Evolutionary conservation across 257 asterid species (phyloP), one percentile per base, ranked within the genome.

Genomic region (Jacaranda copaia): DNA sequence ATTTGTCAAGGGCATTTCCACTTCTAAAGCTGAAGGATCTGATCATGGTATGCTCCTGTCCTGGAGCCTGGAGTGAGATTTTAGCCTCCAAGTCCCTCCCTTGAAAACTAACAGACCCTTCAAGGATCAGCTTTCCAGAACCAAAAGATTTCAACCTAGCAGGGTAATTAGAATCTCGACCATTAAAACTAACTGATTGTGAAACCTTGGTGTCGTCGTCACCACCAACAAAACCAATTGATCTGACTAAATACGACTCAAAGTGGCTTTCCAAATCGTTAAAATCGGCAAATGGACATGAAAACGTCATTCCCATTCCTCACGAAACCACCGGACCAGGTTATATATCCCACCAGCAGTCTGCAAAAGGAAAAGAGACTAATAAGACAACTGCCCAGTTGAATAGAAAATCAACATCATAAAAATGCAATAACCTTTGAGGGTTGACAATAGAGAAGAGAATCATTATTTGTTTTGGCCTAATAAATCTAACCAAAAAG

Each of bases 261-360:
- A 80, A 68, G 57, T 68, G 76, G 58, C 19, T 45, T 42, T 86
- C 85, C 81, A 87, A 77, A 84, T 89, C 90, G 46, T 86, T 86
- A 51, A 84, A 40, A 79, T 68, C 52, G 6, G 87, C 74, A 57
- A 81, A 73, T 76, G 90, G 89, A 66, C 86, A 77, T 10, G 93
- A 83, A 72, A 86, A 80, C 60, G 82, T 63, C 88, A 85, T 73
- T 83, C 96, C 94, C 98, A 91, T 91, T 87, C 88, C 85, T 61
- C 86, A n/a, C 78, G 19, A 57, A 81, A 65, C 71, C 49, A 45
- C n/a, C 40, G 2, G 56, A 49, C 5, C 8, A 6, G 15, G 18
- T 52, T 12, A 11, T 55, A 39, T 79, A 74, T 20, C 56, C 67
- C 13, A 68, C 63, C 75, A 70, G 66, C 72, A 58, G 48, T 59